Percentiles rank a stretch among this genome's conserved stretches.
These are phyloP conservation scores for Pilasporangium apinafurcum DNA, from an alignment of 352 stramenopile genomes.

Conservation along the genomic window DNA sequence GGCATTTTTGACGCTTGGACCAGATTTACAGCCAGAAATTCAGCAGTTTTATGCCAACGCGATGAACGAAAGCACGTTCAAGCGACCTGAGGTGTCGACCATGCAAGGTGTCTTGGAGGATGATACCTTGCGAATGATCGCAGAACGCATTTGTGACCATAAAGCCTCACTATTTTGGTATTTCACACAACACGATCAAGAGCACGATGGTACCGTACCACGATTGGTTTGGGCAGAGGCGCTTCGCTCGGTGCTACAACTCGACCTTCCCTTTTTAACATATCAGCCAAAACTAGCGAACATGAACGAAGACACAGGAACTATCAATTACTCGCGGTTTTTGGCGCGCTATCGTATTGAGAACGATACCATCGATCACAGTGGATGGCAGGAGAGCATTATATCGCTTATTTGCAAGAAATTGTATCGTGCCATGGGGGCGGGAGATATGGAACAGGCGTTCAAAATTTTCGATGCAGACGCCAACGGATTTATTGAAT, in stretches of 20 bases:
- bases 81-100: slow-evolving; percentile 51
- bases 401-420: slow-evolving; percentile 91
- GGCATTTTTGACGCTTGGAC: slow-evolving; percentile 87
- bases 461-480: slow-evolving; percentile 91
- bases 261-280: slow-evolving; percentile 88
- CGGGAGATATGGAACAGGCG: slow-evolving; percentile 80
- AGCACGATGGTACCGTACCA: slow-evolving; percentile 79
- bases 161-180: slow-evolving; percentile 92
- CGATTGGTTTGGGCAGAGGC: slow-evolving; percentile 88
- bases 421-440: slow-evolving; percentile 89
- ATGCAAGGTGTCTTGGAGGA: slow-evolving; percentile 82
- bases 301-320: slow-evolving; percentile 64
- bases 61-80: slow-evolving; percentile 78
- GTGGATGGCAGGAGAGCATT: slow-evolving; percentile 88
- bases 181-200: slow-evolving; percentile 91
- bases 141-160: slow-evolving; percentile 90
- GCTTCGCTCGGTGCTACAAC: slow-evolving; percentile 86
- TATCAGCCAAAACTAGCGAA: slow-evolving; percentile 88
- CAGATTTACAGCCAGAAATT: slow-evolving; percentile 89
- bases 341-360: slow-evolving; percentile 91
- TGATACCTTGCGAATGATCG: slow-evolving; percentile 91
- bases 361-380: slow-evolving; percentile 81
- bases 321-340: slow-evolving; percentile 93
- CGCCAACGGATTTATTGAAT: slow-evolving; percentile 88
- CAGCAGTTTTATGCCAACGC: slow-evolving; percentile 92